Percentiles rank a stretch among this genome's conserved stretches.
phyloP scores from a whole-genome alignment of 805 yeast genomes.

The Scheffersomyces lignosus region DNA sequence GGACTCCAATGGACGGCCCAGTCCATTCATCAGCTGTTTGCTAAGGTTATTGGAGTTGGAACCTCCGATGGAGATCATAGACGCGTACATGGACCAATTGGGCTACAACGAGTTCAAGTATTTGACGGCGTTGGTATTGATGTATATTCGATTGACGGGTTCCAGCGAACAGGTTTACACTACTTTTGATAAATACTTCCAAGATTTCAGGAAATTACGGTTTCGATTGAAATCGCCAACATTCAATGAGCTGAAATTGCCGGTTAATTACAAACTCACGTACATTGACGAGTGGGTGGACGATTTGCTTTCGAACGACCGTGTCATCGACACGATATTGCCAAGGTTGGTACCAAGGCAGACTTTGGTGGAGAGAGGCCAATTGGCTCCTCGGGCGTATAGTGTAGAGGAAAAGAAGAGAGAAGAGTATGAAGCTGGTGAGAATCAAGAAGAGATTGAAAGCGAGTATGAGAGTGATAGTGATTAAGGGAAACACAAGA shows the following conservation, averaged over 20 bases:
- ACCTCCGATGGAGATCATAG: conserved; percentile 60
- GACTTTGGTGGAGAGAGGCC: conserved; percentile 42
- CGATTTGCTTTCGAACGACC: conserved; percentile 49
- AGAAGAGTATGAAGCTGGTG: conserved; percentile 16
- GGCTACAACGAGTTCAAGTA: conserved; percentile 66
- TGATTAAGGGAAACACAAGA: too few relatives aligned
- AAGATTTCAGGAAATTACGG: conserved; percentile 72
- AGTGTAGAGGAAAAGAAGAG: conserved; percentile 21
- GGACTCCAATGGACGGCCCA: conserved; percentile 57
- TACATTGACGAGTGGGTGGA: conserved; percentile 80
- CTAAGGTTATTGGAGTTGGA: conserved; percentile 75
- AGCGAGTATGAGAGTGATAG: conserved; percentile 36
- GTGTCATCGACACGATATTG: conserved; percentile 72
- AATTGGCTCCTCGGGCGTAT: conserved; percentile 41
- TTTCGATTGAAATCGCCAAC: conserved; percentile 28
- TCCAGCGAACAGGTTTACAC: conserved; percentile 42
- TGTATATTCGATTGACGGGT: conserved; percentile 58
- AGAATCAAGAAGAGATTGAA: conserved; percentile 2
- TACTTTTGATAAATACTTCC: conserved; percentile 53
- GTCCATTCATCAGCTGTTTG: conserved; percentile 73
- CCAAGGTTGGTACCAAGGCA: conserved; percentile 56
- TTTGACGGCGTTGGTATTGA: conserved; percentile 63
- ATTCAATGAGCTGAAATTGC: conserved; percentile 16
- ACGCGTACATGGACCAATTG: conserved; percentile 54
- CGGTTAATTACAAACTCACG: conserved; percentile 33